Conservation (phyloP, 2,329 filamentous ascomycete genomes). For the Penicillium capsulatum region DNA sequence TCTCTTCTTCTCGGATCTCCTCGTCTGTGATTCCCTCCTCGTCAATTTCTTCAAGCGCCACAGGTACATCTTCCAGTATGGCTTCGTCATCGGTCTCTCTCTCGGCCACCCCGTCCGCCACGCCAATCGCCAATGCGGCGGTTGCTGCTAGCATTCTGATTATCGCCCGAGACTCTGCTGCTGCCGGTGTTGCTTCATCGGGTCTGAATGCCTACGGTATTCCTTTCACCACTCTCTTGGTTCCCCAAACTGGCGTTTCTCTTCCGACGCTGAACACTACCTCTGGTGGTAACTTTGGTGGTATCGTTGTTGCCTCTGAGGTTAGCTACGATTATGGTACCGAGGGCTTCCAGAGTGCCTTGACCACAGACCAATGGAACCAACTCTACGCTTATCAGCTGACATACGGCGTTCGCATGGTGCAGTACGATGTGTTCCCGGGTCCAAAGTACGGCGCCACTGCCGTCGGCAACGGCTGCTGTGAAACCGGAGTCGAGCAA, state of each 20-base stretch:
- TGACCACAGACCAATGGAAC: slow-evolving; percentile 56
- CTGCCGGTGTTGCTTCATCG: slow-evolving; percentile 48
- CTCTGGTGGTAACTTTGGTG: slow-evolving; percentile 54
- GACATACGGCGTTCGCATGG: slow-evolving; percentile 57
- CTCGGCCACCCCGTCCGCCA: background rate
- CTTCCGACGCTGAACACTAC: slow-evolving; percentile 53
- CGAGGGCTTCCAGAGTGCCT: slow-evolving; percentile 48
- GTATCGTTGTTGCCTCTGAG: slow-evolving; percentile 53
- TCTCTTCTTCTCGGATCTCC: background rate
- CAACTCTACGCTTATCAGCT: slow-evolving; percentile 56
- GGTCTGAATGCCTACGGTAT: slow-evolving; percentile 60
- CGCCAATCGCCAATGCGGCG: slow-evolving; percentile 17
- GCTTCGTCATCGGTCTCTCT: background rate
- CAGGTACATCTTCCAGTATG: background rate
- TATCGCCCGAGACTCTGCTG: slow-evolving; percentile 51
- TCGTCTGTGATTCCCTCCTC: background rate
- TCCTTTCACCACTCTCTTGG: slow-evolving; percentile 52
- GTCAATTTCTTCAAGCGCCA: background rate
- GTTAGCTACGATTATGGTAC: slow-evolving; percentile 53
- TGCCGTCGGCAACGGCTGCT: slow-evolving; percentile 44
- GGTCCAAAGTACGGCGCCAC: slow-evolving; percentile 48
- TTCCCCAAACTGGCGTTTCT: slow-evolving; percentile 50
- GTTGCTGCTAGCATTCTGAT: slow-evolving; percentile 50
- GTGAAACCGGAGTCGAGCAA: slow-evolving; percentile 48
- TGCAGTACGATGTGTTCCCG: slow-evolving; percentile 57